A percentile compares a stretch with the other conserved stretches of the same genome.
Evolutionary conservation across 108 stramenopile species (phyloP).

Genomic region (Pseudonitzschia multistriata): DNA sequence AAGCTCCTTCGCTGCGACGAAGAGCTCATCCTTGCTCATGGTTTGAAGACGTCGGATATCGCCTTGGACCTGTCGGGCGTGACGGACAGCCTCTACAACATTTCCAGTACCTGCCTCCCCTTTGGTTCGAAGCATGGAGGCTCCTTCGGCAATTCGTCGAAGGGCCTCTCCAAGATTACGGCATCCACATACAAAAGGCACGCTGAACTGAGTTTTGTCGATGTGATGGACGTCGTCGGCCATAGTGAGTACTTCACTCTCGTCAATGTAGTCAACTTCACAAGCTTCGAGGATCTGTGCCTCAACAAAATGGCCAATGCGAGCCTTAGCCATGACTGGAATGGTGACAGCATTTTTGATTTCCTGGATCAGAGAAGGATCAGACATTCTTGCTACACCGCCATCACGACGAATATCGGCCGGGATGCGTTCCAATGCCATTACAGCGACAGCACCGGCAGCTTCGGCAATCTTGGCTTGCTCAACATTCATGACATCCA

Average conservation of each 20-base stretch:
- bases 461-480: slow-evolving; percentile 96
- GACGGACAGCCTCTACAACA: slow-evolving; percentile 98
- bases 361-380: slow-evolving; percentile 95
- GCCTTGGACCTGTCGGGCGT: slow-evolving; percentile 88
- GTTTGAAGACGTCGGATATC: slow-evolving; percentile 81
- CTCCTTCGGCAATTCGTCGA: slow-evolving; percentile 95
- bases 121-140: slow-evolving; percentile 99
- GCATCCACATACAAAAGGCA: slow-evolving; percentile 99
- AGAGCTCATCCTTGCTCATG: slow-evolving; percentile 97
- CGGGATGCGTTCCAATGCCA: slow-evolving; percentile 99
- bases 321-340: slow-evolving; percentile 99
- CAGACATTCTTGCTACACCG: slow-evolving; percentile 98
- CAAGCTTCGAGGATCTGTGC: slow-evolving; percentile 98
- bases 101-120: slow-evolving; percentile 99
- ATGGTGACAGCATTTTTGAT: slow-evolving; percentile 99
- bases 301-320: slow-evolving; percentile 99
- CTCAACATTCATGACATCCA: slow-evolving; percentile 96
- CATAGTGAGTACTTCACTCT: slow-evolving; percentile 98
- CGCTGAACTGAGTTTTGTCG: slow-evolving; percentile 94
- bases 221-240: slow-evolving; percentile 99
- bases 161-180: slow-evolving; percentile 98
- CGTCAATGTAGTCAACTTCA: slow-evolving; percentile 99
- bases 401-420: slow-evolving; percentile 98
- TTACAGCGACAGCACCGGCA: slow-evolving; percentile 98
- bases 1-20: slow-evolving; percentile 95